Conservation (phyloP, 345 rosid genomes). For the Salix exigua region DNA sequence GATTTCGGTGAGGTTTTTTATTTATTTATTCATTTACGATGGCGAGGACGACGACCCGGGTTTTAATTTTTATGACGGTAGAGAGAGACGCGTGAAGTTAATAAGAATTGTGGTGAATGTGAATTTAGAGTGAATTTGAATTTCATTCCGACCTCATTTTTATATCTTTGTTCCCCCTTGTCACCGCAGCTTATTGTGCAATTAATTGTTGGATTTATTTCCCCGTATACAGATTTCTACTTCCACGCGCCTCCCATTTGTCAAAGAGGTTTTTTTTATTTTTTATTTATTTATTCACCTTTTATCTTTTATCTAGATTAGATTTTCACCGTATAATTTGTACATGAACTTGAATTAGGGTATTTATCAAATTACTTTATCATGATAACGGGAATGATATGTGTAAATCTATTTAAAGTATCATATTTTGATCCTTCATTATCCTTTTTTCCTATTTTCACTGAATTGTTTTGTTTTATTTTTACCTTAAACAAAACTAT, state of each 20-base stretch:
- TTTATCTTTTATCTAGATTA: too few species aligned
- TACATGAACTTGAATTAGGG: too few species aligned
- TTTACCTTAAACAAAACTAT: too few species aligned
- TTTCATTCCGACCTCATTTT: constrained; percentile 84
- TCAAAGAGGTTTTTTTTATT: background rate
- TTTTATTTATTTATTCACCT: too few species aligned
- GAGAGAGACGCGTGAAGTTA: constrained; percentile 43
- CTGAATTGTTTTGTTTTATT: too few species aligned
- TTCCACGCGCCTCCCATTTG: background rate
- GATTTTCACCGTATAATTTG: too few species aligned
- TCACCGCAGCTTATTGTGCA: constrained; percentile 35
- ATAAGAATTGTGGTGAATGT: constrained; percentile 19
- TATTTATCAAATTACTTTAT: too few species aligned
- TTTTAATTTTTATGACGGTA: constrained; percentile 43
- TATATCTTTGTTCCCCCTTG: constrained; percentile 1
- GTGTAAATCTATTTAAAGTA: too few species aligned
- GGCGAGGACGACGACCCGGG: constrained; percentile 47
- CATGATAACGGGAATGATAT: too few species aligned
- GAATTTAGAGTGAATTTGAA: constrained; percentile 48
- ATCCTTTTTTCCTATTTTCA: too few species aligned
- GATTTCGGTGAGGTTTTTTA: background rate
- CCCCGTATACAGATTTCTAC: background rate
- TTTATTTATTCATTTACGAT: background rate
- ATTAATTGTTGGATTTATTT: constrained; percentile 2
- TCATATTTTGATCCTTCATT: too few species aligned